Conservation (phyloP, 2,329 filamentous ascomycete genomes). For the Stagonosporopsis chrysanthemi region DNA sequence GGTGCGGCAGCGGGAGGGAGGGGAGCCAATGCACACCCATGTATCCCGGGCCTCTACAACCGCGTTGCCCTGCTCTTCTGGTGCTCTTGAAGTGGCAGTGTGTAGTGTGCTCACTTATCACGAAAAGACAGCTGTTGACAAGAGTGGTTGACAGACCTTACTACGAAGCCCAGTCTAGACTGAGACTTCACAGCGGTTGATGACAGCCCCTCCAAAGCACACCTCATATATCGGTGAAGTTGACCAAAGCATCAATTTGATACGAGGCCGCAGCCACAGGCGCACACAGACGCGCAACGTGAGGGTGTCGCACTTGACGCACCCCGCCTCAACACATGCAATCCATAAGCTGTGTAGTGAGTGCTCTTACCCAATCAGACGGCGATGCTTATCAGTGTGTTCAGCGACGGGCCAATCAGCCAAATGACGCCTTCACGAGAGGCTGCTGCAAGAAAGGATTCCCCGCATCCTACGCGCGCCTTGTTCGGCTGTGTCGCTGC, state of each 20-base stretch:
- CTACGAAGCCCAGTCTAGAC: neutral
- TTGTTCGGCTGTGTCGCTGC: constrained; percentile 15
- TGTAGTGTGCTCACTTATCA: constrained; percentile 2
- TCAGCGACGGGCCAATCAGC: constrained; percentile 9
- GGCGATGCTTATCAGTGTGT: constrained; percentile 18
- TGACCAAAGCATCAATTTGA: constrained; percentile 4
- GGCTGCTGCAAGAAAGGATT: constrained; percentile 10
- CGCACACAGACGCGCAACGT: constrained; percentile 1
- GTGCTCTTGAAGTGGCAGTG: neutral
- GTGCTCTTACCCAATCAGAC: constrained; percentile 2
- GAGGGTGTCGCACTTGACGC: constrained; percentile 17
- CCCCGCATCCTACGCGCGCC: constrained; percentile 14
- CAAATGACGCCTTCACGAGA: constrained; percentile 1
- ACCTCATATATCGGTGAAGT: constrained; percentile 5
- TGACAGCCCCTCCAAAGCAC: neutral
- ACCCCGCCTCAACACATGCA: constrained; percentile 24
- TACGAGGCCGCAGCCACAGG: constrained; percentile 15
- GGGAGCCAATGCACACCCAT: constrained; percentile 15
- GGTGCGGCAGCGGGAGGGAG: constrained; percentile 14
- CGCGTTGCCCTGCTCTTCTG: neutral
- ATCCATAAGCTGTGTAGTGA: constrained; percentile 6
- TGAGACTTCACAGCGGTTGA: neutral
- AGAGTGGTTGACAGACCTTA: neutral
- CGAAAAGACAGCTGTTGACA: too few species aligned
- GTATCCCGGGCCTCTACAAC: constrained; percentile 10